Evolutionary conservation across 2,329 filamentous ascomycete genomes (phyloP).

Genomic region (Xylaria sp.): DNA sequence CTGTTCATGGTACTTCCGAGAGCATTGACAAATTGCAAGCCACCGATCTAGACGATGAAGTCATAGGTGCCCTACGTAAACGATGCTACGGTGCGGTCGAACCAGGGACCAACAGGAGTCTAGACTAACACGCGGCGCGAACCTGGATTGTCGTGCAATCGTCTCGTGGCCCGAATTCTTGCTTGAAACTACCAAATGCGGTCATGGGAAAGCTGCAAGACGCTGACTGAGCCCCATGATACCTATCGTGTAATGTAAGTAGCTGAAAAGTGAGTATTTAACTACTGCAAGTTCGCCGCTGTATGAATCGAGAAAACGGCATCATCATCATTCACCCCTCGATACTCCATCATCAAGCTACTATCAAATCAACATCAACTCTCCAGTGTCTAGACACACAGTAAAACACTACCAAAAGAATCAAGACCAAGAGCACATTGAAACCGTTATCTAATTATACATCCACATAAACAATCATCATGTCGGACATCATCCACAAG

Average conservation of each 20-base stretch:
- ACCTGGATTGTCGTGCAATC: slow-evolving; percentile 18
- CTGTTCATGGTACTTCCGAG: slow-evolving; percentile 22
- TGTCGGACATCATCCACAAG: slow-evolving; percentile 36
- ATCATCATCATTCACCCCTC: slow-evolving; percentile 16
- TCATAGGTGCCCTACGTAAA: slow-evolving; percentile 22
- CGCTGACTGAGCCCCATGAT: slow-evolving; percentile 31
- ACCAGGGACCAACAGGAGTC: slow-evolving; percentile 5
- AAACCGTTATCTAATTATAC: neutral
- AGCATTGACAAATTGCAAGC: slow-evolving; percentile 32
- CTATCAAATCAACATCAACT: neutral
- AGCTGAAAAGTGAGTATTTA: slow-evolving; percentile 20
- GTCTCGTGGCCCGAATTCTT: slow-evolving; percentile 23
- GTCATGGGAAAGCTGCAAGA: slow-evolving; percentile 19
- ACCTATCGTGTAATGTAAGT: neutral
- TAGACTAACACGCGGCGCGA: slow-evolving; percentile 21
- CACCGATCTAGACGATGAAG: slow-evolving; percentile 26
- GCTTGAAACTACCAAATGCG: slow-evolving; percentile 24
- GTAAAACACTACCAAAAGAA: neutral
- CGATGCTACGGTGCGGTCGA: slow-evolving; percentile 14
- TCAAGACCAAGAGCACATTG: too few species aligned
- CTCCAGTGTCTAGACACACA: neutral
- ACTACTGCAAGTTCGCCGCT: slow-evolving; percentile 15
- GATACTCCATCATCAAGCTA: neutral
- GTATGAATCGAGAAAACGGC: neutral
- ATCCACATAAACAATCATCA: slow-evolving; percentile 17